Evolutionary conservation across 1,139 yeast genomes (phyloP), one percentile per base, ranked within the genome.

Genomic region (Candida dubliniensis): DNA sequence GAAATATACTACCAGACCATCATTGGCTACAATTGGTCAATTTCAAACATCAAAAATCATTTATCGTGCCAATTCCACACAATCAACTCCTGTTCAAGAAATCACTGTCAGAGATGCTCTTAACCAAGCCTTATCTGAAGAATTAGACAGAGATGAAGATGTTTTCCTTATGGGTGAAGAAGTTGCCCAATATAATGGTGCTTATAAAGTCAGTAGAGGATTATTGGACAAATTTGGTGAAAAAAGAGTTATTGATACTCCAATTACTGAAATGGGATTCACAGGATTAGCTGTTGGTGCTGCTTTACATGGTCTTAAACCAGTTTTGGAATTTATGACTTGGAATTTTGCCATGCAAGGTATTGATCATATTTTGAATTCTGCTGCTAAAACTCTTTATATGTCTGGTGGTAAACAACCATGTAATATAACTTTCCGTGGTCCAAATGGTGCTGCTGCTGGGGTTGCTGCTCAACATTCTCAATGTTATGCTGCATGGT

Each of bases 391-490:
- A 79, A 93, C 99, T 40, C 88, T 84, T 71, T 93, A 93, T 76
- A 93, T 93, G 99, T 87, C 97, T 51, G 99, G 99, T 67, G 99
- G 99, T 77, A 87, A 84, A 54, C 97, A 91, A 73, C 91, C 91
- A 51, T 91, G 97, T 77, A 91, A 88, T 71, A 88, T 93, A 63
- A 91, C 96, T 43, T 95, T 95, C 80, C 86, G 99, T 74, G 99
- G 99, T 61, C 98, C 99, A 52, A 95, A 95, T 71, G 99, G 99
- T 71, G 96, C 99, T 42, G 97, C 99, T 58, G 97, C 97, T 40
- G 98, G 99, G 80, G 99, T 93, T 58, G 99, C 82, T 59, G 99
- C 99, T 48, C 99, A 93, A 73, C 99, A 93, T 75, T 93, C 99
- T 35, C 99, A 93, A 75, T 96, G 90, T 73, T 93, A 83, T 69